Evolutionary conservation across 306 rosid genomes (phyloP).

Genomic region (Bauhinia variegata): DNA sequence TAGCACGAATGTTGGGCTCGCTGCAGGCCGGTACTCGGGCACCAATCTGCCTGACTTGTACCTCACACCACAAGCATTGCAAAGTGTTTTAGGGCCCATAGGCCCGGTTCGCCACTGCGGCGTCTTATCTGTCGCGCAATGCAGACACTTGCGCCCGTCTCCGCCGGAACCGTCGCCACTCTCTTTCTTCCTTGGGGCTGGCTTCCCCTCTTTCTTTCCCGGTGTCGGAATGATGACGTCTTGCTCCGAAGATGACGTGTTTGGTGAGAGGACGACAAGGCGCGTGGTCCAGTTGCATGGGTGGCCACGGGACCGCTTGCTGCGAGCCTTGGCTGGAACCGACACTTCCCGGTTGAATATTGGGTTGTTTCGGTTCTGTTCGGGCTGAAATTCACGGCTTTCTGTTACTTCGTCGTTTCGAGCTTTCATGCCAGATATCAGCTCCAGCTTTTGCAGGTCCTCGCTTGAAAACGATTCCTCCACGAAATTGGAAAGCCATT

Average conservation of each 20-base stretch:
- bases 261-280: constrained; percentile 59
- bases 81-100: constrained; percentile 78
- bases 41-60: constrained; percentile 85
- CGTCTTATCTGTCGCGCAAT: constrained; percentile 89
- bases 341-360: constrained; percentile 53
- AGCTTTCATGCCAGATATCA: constrained; percentile 69
- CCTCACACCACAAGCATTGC: constrained; percentile 88
- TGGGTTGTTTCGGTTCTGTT: constrained; percentile 34
- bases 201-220: constrained; percentile 43
- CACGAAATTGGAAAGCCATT: constrained; percentile 82
- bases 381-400: constrained; percentile 40
- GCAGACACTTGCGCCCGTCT: constrained; percentile 78
- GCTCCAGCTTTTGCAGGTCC: constrained; percentile 74
- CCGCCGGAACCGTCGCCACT: constrained; percentile 33
- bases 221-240: constrained; percentile 39
- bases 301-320: constrained; percentile 78
- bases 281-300: constrained; percentile 90
- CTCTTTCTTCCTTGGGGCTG: constrained; percentile 54
- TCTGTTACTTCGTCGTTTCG: constrained; percentile 46
- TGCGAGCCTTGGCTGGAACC: constrained; percentile 85
- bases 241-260: constrained; percentile 34
- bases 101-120: constrained; percentile 98
- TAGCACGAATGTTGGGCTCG: constrained; percentile 88
- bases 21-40: constrained; percentile 89
- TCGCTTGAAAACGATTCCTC: constrained; percentile 90